phyloP scores from a whole-genome alignment of 2,329 filamentous ascomycete genomes.

The Xylogone sp. region DNA sequence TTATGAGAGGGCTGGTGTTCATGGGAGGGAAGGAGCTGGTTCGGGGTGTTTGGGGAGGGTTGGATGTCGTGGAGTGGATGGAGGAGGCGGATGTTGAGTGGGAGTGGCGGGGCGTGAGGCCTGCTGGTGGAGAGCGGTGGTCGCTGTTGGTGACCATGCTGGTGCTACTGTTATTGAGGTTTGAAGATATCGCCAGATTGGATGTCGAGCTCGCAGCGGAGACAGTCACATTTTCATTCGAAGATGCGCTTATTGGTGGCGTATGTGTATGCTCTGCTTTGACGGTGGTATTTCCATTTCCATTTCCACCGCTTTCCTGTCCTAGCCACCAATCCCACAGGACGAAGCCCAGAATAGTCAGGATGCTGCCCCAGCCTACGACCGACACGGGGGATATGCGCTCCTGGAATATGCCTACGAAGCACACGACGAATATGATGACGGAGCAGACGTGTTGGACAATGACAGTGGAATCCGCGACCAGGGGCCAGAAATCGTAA shows the following conservation, averaged over 20 bases:
- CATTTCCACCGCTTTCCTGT: conserved; percentile 44
- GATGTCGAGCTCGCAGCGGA: conserved; percentile 21
- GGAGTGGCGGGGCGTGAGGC: conserved; percentile 32
- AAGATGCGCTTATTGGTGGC: conserved; percentile 21
- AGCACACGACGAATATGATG: conserved; percentile 90
- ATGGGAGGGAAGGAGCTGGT: conserved; percentile 18
- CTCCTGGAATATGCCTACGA: conserved; percentile 83
- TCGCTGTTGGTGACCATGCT: conserved; percentile 12
- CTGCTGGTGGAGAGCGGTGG: conserved; percentile 21
- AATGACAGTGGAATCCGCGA: conserved; percentile 92
- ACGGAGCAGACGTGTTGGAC: conserved; percentile 96
- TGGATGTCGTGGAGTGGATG: conserved; percentile 38
- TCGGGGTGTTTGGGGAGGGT: conserved; percentile 19
- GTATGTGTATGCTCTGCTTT: conserved; percentile 23
- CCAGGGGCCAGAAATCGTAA: conserved; percentile 97
- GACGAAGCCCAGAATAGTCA: conserved; percentile 83
- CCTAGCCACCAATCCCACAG: conserved; percentile 90
- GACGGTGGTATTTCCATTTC: conserved; percentile 22
- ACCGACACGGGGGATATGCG: conserved; percentile 87
- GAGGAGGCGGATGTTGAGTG: conserved; percentile 54
- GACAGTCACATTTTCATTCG: background rate
- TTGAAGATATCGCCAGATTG: conserved; percentile 19
- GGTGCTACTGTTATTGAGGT: background rate
- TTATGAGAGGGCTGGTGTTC: conserved; percentile 17
- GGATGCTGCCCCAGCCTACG: conserved; percentile 77